Base-by-base conservation (phyloP, 23 red algal species). In the Cyanidioschyzon merolae region DNA sequence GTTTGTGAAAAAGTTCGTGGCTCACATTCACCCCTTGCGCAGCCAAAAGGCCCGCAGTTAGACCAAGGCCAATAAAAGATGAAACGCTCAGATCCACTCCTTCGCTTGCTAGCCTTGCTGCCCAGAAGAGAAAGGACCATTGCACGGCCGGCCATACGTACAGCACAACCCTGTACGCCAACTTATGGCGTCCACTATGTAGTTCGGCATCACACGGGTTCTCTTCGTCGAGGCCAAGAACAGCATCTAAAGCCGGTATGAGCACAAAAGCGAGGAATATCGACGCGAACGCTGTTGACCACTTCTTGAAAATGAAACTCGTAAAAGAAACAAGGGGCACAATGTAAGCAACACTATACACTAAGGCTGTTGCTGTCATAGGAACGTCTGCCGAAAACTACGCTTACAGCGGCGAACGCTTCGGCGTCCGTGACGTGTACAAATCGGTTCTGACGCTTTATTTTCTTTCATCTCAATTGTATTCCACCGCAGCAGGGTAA, bases 1-100 rank as follows among this genome's bases (percentile, higher is more conserved):
- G 79, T 29, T 86, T 85, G 57, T 96, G 92, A 36, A 90, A 54
- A 27, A 96, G 83, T 58, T 96, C 92, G 68, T 96, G 92, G 0
- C 85, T 50, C 32, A 74, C 79, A 57, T 90, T 96, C 38, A 96
- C 87, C 57, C 79, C 83, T 0, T 83, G 82, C 26, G 87, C 92
- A 7, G 76, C 84, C 37, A 86, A 76, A 38, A 96, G 68, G 27
- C 83, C 87, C 0, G 86, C n/a, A 2, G 90, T 85, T 26, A 76
- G 57, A n/a, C 58, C 50, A n/a, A 91, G 74, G 12, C 83, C 83
- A 0, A 86, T 3, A 2, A 92, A 74, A 25, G 71, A 37, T 37
- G 77, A 16, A 1, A 37, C 31, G 12, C 68, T 39, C 26, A 74
- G 1, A 39, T 37, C 26, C 50, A 37, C 80, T n/a, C 30, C 54